A percentile compares a stretch with the other conserved stretches of the same genome.
phyloP scores from a whole-genome alignment of 164 flowering plant genomes.

The Hamamelis virginiana region DNA sequence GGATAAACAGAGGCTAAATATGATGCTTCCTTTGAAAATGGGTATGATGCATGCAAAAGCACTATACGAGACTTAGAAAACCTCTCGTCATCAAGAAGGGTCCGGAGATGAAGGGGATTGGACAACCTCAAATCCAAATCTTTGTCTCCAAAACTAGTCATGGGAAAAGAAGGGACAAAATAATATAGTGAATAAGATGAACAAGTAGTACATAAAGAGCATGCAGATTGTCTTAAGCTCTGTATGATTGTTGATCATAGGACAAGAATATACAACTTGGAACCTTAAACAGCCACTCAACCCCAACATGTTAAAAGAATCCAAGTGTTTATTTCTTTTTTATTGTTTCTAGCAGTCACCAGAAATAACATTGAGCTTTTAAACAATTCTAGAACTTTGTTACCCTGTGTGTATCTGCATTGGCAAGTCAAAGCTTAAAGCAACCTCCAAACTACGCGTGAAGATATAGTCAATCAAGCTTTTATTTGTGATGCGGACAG shows the following conservation, averaged over 20 bases:
- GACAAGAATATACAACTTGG: slow-evolving; percentile 1
- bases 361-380: background rate
- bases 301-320: background rate
- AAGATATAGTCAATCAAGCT: slow-evolving; percentile 80
- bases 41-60: slow-evolving; percentile 93
- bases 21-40: slow-evolving; percentile 93
- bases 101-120: slow-evolving; percentile 90
- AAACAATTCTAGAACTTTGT: background rate
- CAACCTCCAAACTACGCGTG: slow-evolving; percentile 68
- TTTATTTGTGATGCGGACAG: slow-evolving; percentile 75
- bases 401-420: slow-evolving; percentile 98
- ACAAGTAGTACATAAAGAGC: background rate
- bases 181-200: background rate
- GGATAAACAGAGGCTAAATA: slow-evolving; percentile 87
- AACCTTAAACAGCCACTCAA: background rate
- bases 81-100: slow-evolving; percentile 76
- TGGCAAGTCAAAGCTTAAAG: slow-evolving; percentile 66
- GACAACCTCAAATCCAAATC: slow-evolving; percentile 84
- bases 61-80: slow-evolving; percentile 68
- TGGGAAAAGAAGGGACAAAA: background rate
- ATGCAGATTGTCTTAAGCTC: background rate
- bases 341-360: background rate
- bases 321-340: background rate
- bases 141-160: slow-evolving; percentile 79
- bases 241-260: background rate